Evolutionary conservation across 2,329 filamentous ascomycete species (phyloP).

Genomic region (Colletotrichum spinosum): DNA sequence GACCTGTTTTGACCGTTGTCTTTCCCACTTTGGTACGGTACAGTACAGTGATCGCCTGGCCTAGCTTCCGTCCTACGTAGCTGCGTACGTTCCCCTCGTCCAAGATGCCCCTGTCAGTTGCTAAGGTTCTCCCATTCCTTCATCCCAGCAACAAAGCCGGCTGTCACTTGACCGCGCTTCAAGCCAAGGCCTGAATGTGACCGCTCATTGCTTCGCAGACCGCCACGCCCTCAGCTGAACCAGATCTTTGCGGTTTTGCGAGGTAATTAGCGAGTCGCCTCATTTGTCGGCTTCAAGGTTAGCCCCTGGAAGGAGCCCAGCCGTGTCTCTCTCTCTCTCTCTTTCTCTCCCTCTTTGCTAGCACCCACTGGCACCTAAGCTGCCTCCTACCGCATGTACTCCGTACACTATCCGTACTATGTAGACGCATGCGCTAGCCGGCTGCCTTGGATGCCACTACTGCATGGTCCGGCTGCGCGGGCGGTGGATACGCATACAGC

Average conservation of each 20-base stretch:
- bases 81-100: too few species aligned
- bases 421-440: constrained; percentile 31
- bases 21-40: too few species aligned
- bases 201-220: constrained; percentile 26
- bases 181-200: constrained; percentile 10
- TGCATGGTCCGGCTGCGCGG: constrained; percentile 35
- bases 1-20: too few species aligned
- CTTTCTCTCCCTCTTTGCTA: too few species aligned
- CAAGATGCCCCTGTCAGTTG: too few species aligned
- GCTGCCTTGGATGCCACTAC: constrained; percentile 28
- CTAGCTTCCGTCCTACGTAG: too few species aligned
- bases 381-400: too few species aligned
- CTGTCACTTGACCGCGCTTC: constrained; percentile 19
- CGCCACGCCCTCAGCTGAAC: constrained; percentile 36
- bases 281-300: constrained; percentile 22
- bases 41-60: too few species aligned
- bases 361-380: too few species aligned
- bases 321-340: constrained; percentile 26
- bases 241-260: constrained; percentile 14
- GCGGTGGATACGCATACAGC: constrained; percentile 25
- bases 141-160: not conserved
- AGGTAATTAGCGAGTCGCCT: constrained; percentile 7
- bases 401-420: constrained; percentile 9
- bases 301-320: constrained; percentile 19
- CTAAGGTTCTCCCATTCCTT: too few species aligned